phyloP scores from a whole-genome alignment of 305 asterid genomes.

The Fraxinus albicans region DNA sequence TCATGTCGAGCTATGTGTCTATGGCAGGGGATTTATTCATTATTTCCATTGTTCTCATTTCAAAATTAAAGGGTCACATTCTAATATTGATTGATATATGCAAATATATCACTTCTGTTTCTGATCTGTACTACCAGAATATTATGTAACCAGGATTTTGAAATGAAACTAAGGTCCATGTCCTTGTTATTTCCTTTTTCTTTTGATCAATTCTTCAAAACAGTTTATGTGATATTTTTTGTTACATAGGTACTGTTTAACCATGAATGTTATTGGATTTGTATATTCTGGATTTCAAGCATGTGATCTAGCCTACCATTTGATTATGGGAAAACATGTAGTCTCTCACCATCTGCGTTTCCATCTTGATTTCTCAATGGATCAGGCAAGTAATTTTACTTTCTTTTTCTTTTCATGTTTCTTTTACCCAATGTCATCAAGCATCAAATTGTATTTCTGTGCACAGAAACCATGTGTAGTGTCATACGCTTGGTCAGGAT shows the following conservation, averaged over 20 bases:
- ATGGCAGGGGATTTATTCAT: neutral
- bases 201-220: neutral
- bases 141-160: neutral
- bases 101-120: neutral
- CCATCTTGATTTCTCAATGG: conserved; percentile 71
- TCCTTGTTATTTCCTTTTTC: neutral
- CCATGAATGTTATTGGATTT: conserved; percentile 72
- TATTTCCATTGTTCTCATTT: neutral
- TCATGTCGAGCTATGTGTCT: neutral
- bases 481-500: neutral
- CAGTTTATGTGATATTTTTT: neutral
- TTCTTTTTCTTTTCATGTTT: neutral
- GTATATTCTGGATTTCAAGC: conserved; percentile 79
- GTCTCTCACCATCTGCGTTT: conserved; percentile 51
- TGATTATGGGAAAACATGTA: conserved; percentile 56
- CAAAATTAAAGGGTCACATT: neutral
- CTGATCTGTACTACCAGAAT: neutral
- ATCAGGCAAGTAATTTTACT: conserved; percentile 64
- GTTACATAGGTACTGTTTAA: conserved; percentile 60
- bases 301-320: conserved; percentile 45
- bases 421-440: neutral
- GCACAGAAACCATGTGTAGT: neutral
- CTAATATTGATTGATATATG: neutral
- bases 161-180: neutral
- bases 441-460: neutral